Conservation (phyloP, 2,329 filamentous ascomycete genomes). For the Cytospora chrysosperma region DNA sequence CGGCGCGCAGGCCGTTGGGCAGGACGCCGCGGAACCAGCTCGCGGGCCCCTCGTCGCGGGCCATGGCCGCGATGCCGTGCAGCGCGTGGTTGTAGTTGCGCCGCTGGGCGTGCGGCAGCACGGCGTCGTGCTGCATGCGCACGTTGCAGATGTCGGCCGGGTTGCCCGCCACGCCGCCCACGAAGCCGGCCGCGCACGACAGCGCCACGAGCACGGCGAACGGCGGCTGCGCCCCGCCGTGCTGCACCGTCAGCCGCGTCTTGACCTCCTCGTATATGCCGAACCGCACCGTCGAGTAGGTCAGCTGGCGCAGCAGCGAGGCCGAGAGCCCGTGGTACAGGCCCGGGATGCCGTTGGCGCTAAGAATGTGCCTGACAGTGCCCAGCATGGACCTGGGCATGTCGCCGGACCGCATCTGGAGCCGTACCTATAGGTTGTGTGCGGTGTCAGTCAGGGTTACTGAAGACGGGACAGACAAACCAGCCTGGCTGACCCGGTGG, state of each 20-base stretch:
- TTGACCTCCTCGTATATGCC: slow-evolving; percentile 96
- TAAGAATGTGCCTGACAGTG: slow-evolving; percentile 80
- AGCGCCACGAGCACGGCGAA: slow-evolving; percentile 79
- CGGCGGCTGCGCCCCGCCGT: slow-evolving; percentile 53
- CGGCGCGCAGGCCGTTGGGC: slow-evolving; percentile 77
- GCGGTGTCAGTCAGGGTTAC: not conserved
- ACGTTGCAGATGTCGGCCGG: slow-evolving; percentile 96
- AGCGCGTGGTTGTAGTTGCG: slow-evolving; percentile 89
- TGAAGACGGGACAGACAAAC: too few relatives aligned
- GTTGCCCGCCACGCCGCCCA: slow-evolving; percentile 89
- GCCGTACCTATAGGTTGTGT: slow-evolving; percentile 61
- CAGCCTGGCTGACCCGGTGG: too few relatives aligned
- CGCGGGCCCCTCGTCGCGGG: slow-evolving; percentile 73
- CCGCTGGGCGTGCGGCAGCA: slow-evolving; percentile 69
- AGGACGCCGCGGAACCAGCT: slow-evolving; percentile 82
- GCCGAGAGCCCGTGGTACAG: slow-evolving; percentile 92
- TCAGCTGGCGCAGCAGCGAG: slow-evolving; percentile 87
- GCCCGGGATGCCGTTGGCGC: slow-evolving; percentile 71
- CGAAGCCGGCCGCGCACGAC: slow-evolving; percentile 78
- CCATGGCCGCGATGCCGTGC: slow-evolving; percentile 83
- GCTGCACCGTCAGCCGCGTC: slow-evolving; percentile 53
- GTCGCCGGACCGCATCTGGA: slow-evolving; percentile 79
- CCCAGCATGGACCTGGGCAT: slow-evolving; percentile 78
- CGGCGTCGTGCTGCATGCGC: slow-evolving; percentile 92
- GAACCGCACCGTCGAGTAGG: slow-evolving; percentile 95